phyloP scores from a whole-genome alignment of 2,329 filamentous ascomycete genomes.

The Pyricularia sp. region DNA sequence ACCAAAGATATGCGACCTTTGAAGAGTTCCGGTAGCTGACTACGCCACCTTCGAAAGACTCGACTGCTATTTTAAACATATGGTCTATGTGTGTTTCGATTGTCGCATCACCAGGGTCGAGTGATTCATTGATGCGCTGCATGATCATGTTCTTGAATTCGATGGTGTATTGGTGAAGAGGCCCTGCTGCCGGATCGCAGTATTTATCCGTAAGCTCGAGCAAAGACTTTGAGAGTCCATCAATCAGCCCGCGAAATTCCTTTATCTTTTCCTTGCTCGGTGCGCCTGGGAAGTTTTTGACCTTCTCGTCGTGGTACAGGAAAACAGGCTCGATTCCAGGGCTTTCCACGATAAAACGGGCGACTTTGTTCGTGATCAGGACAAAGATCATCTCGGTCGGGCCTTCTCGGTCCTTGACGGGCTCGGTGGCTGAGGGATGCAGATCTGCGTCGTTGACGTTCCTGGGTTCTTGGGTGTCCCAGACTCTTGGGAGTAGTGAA shows the following conservation, averaged over 20 bases:
- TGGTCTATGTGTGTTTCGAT: slow-evolving; percentile 40
- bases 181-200: slow-evolving; percentile 41
- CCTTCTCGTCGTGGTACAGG: slow-evolving; percentile 30
- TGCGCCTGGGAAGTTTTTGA: slow-evolving; percentile 14
- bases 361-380: slow-evolving; percentile 39
- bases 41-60: slow-evolving; percentile 36
- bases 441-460: slow-evolving; percentile 53
- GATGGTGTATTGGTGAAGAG: slow-evolving; percentile 41
- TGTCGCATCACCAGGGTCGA: slow-evolving; percentile 36
- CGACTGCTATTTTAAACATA: slow-evolving; percentile 44
- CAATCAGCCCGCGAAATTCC: slow-evolving; percentile 31
- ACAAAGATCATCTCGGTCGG: slow-evolving; percentile 54
- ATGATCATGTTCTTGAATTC: slow-evolving; percentile 36
- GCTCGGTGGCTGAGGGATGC: slow-evolving; percentile 40
- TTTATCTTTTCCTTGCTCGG: slow-evolving; percentile 24
- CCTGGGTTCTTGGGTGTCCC: slow-evolving; percentile 45
- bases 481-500: slow-evolving; percentile 39
- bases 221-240: slow-evolving; percentile 32
- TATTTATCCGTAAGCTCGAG: slow-evolving; percentile 36
- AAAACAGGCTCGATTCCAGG: slow-evolving; percentile 40
- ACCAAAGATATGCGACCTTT: slow-evolving; percentile 44
- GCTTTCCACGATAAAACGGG: slow-evolving; percentile 37
- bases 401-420: slow-evolving; percentile 40
- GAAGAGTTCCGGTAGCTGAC: slow-evolving; percentile 31
- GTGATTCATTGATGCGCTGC: slow-evolving; percentile 37